Evolutionary conservation across 805 yeast species (phyloP), one percentile per base, ranked within the genome.

Genomic region (Nakazawaea holstii): DNA sequence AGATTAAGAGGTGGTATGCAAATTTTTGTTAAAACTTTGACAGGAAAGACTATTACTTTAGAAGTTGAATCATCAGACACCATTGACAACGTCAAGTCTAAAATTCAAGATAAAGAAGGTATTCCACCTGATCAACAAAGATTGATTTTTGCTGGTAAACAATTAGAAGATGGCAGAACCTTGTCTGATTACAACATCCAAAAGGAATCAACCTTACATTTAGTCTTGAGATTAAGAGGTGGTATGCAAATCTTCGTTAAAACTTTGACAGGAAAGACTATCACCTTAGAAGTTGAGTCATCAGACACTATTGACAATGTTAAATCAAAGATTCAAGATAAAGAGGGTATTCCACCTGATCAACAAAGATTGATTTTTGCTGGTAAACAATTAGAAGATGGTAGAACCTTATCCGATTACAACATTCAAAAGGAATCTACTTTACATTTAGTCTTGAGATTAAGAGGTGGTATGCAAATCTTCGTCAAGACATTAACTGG

Each of bases 321-420:
- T 82, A 90, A 91, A 82, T 82, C 96, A 71, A 91, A 91, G 85
- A 91, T 90, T 74, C 96, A 89, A 79, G 96, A 92, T 84, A 91
- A 91, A 84, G 98, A 92, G 76, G 97, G 97, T 72, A 92, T 92
- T 63, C 98, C 98, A 73, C 97, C 98, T 67, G 97, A 92, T 77
- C 98, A 92, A 76, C 98, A 92, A 80, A 89, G 99, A 81, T 86
- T 92, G 69, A 91, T 92, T 82, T 92, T 92, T 70, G 98, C 98
- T 70, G 99, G 99, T 81, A 92, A 91, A 83, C 99, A 92, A 80
- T 87, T 92, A 69, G 97, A 91, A 80, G 97, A 91, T 68, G 97
- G 97, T 70, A 89, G 98, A 83, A 92, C 97, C 60, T 76, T 91
- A 56, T 84, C 96, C 57, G 97, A 91, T 77, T 90, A 91, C 92